Base-by-base conservation (phyloP, 768 basidiomycete species). In the Lentinula edodes region DNA sequence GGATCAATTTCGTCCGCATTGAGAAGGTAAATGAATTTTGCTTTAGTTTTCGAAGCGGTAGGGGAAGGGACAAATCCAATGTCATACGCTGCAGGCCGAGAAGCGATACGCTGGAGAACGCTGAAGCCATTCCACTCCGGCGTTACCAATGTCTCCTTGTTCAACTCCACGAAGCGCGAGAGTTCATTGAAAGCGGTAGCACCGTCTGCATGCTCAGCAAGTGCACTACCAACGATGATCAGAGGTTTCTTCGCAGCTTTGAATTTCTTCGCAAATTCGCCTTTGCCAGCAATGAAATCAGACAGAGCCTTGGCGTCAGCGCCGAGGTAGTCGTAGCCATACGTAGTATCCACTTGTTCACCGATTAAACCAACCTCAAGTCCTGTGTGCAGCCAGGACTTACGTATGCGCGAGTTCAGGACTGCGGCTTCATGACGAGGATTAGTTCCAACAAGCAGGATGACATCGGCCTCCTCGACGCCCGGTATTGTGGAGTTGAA, bases 381-480 rank as follows among this genome's bases (percentile, higher is more conserved):
- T 51, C 86, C 83, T 6, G 87, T 87, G 70, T 95, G 89, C 65
- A 99, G 71, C 91, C 93, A 99, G 67, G 86, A 89, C 80, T 94
- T 95, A 67, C 97, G 85, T 68, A 99, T 93, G 64, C 97, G 92
- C 28, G 95, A 94, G 80, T 98, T 99, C 66, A 98, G 80, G 60
- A 98, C 95, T 20, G 97, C 90, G 5, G 95, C 97, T 74, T 99
- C 97, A 71, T 98, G 95, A 18, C 97, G 83, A 9, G 96, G 96
- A 76, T 98, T 97, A 46, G 95, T 97, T 61, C 96, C 97, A 66
- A 98, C 86, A 34, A 99, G 84, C 7, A 98, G 85, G 65, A 99
- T 92, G 18, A 77, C 92, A 67, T 99, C 97, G 23, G 97, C 95
- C 51, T 87, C 79, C 70, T 97, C 97, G 32, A 96, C 81, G 23